Evolutionary conservation across 805 yeast genomes (phyloP), one percentile per base, ranked within the genome.

Genomic region (Ascoidea rubescens): DNA sequence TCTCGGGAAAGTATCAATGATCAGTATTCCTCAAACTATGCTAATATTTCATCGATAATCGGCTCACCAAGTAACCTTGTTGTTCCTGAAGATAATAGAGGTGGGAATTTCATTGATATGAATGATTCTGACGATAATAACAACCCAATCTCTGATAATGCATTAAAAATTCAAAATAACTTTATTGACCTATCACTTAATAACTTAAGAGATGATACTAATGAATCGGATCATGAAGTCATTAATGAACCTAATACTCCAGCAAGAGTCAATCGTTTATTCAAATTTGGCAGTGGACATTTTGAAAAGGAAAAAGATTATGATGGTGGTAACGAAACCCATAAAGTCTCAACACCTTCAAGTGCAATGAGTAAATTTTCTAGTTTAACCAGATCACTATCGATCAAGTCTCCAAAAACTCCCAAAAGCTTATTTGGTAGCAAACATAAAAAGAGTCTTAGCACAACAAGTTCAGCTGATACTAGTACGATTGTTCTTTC

Each of bases 301-400:
- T 21, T 10, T 37, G 14, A 37, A 37, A 10, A 8, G 4, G 14
- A 37, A 1, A 46, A 48, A 4, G 51, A 49, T 8, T 10, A 10
- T 5, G 28, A 50, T 17, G 56, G 56, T 17, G 46, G 50, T 17
- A 54, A 21, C 28, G 28, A 21, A 21, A 21, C 2, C 3, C 28
- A 21, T 21, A 21, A 53, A 6, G 50, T 50, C 8, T 30, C 53
- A 4, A 48, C 50, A 5, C 47, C 49, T 6, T 14, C 47, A 16
- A 53, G 53, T 48, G 54, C 49, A 42, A 57, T 52, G 46, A 50
- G 55, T 16, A 52, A 54, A 49, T 48, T 51, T 16, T 49, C 55
- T 21, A 51, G 56, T 31, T 45, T 66, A 4, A 60, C 64, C 5
- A 61, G 71, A 52, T 64, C 70, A 1, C 59, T 67, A 44, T 66